A percentile compares a stretch with the other conserved stretches of the same genome.
These are phyloP conservation scores for Apium graveolens DNA, from an alignment of 129 eudicot genomes.

Conservation along the genomic window DNA sequence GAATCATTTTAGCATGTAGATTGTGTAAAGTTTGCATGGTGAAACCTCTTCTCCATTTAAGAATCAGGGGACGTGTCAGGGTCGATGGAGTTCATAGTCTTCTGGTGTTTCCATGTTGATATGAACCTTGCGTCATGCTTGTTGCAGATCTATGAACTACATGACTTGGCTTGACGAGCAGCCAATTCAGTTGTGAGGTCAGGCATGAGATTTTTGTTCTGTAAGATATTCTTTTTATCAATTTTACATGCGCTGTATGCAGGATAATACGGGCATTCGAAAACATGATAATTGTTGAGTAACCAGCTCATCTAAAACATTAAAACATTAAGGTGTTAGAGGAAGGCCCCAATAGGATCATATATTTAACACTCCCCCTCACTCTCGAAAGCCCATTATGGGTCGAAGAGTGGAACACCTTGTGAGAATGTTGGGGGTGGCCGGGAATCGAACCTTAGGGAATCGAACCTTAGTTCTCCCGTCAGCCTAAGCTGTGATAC, in stretches of 20 bases:
- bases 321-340: too few relatives aligned
- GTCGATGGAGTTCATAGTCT: not conserved
- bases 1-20: not conserved
- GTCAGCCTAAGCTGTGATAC: too few relatives aligned
- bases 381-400: too few relatives aligned
- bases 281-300: not conserved
- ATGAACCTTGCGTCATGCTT: not conserved
- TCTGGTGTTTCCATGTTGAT: not conserved
- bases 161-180: not conserved
- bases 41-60: not conserved
- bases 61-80: not conserved
- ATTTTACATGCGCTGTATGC: not conserved
- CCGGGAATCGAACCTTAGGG: too few relatives aligned
- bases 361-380: too few relatives aligned
- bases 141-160: not conserved
- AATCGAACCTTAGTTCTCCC: too few relatives aligned
- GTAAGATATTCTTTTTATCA: not conserved
- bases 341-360: too few relatives aligned
- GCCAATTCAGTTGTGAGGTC: conserved; percentile 15
- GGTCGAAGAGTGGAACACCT: too few relatives aligned
- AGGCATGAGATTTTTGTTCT: conserved; percentile 11
- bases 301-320: too few relatives aligned
- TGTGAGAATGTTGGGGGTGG: too few relatives aligned
- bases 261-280: not conserved
- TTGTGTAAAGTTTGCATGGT: not conserved